Conservation (phyloP, 305 asterid species). For the Fraxinus floribunda region DNA sequence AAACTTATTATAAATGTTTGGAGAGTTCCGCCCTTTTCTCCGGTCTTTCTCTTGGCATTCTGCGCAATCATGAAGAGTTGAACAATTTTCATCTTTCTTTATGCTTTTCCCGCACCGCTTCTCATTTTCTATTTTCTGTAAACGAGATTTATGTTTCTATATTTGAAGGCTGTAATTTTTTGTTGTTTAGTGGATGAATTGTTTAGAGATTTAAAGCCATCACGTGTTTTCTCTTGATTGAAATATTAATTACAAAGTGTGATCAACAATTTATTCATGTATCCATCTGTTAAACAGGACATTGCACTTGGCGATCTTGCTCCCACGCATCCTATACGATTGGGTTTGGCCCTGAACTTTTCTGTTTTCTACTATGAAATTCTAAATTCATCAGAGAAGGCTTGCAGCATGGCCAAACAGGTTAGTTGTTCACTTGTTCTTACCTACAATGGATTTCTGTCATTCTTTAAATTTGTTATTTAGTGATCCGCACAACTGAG, state of each 20-base stretch:
- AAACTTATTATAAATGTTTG: not conserved
- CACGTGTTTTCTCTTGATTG: not conserved
- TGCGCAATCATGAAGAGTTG: not conserved
- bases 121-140: not conserved
- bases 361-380: slow-evolving; percentile 68
- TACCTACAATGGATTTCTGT: not conserved
- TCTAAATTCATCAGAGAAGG: slow-evolving; percentile 60
- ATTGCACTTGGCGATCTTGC: slow-evolving; percentile 57
- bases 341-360: slow-evolving; percentile 66
- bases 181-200: not conserved
- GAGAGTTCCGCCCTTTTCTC: not conserved
- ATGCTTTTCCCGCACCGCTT: not conserved
- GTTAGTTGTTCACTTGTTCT: slow-evolving; percentile 29
- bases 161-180: not conserved
- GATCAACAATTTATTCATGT: slow-evolving; percentile 2
- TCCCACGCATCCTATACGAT: slow-evolving; percentile 68
- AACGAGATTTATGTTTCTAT: not conserved
- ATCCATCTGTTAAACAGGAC: slow-evolving; percentile 36
- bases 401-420: slow-evolving; percentile 71
- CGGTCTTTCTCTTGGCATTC: not conserved
- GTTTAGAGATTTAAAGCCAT: not conserved
- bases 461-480: not conserved
- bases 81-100: not conserved
- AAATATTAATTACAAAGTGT: not conserved
- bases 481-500: not conserved